Evolutionary conservation across 2,329 filamentous ascomycete species (phyloP), one percentile per base, ranked within the genome.

Genomic region (Aspergillus sp.): DNA sequence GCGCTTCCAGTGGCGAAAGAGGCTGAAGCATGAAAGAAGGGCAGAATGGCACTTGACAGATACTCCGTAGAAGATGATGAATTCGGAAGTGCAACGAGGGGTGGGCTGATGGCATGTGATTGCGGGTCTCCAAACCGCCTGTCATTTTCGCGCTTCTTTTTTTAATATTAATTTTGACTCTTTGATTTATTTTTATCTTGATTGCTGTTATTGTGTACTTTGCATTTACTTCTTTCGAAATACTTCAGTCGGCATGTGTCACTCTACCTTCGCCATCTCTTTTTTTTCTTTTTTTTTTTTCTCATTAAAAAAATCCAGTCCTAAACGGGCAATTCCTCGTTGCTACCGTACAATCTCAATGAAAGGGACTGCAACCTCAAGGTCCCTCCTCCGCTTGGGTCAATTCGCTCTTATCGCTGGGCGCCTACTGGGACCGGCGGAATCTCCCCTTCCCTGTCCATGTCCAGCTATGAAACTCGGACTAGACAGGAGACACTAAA

Each of bases 41-140:
- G 20, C 22, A 14, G 22, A 24, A 18, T 14, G 14, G 2, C n/a
- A 22, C 22, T 22, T 20, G 22, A 1, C 24, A 24, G 24, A 24
- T 24, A 24, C 22, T 22, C 22, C 22, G 3, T 20, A 6, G 32
- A 36, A 12, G 10, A 54, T 14, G 51, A 53, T 54, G 39, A 49
- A 52, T 47, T 39, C 55, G 50, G 55, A 53, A 49, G 47, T 39
- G 51, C 12, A 24, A 39, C 31, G 9, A 51, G 7, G 6, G 26
- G 26, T 53, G 45, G 54, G 32, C 39, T 53, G 49, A 58, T 54
- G 57, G 64, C 71, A 73, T 73, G 71, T 73, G 71, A 73, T 71
- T 66, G 71, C 64, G 71, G 71, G 70, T 73, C 71, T 26, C 22
- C 16, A 58, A 58, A 52, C 59, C 49, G 57, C 49, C 54, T 46